A percentile compares a stretch with the other conserved stretches of the same genome.
Conservation (phyloP, 2,329 filamentous ascomycete genomes). For the Cordyceps javanica region DNA sequence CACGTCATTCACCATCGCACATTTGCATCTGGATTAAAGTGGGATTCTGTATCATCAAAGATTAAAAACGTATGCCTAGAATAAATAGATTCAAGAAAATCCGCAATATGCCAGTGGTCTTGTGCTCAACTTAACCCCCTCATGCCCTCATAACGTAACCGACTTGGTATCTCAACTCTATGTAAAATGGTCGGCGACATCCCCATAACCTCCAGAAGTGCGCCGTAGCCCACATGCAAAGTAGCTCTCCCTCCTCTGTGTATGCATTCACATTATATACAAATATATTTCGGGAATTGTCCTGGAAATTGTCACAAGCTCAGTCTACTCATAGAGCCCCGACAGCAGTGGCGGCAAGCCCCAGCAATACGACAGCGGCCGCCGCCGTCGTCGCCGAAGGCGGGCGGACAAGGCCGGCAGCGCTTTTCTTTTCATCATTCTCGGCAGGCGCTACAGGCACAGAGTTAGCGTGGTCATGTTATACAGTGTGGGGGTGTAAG, state of each 20-base stretch:
- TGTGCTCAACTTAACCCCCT: not conserved
- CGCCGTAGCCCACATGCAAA: not conserved
- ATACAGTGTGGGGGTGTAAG: no score
- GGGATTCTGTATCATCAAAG: no score
- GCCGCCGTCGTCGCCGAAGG: not conserved
- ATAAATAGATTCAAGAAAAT: not conserved
- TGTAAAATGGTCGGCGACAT: not conserved
- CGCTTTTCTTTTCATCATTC: not conserved
- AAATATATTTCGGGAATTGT: no score
- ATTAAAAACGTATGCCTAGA: not conserved
- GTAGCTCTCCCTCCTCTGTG: not conserved
- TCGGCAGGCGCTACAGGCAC: not conserved
- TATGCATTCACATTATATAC: constrained; percentile 5
- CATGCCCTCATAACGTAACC: not conserved
- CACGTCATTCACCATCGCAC: not conserved
- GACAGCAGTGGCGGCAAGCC: constrained; percentile 15
- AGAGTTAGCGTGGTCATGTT: not conserved
- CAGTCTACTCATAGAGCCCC: not conserved
- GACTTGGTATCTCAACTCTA: not conserved
- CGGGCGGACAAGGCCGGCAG: not conserved
- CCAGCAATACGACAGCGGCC: no score
- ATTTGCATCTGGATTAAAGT: not conserved
- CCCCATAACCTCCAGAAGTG: not conserved
- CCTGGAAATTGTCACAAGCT: not conserved
- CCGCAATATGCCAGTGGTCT: not conserved